Evolutionary conservation across 2,329 filamentous ascomycete genomes (phyloP).

Genomic region (Aspergillus hiratsukae): DNA sequence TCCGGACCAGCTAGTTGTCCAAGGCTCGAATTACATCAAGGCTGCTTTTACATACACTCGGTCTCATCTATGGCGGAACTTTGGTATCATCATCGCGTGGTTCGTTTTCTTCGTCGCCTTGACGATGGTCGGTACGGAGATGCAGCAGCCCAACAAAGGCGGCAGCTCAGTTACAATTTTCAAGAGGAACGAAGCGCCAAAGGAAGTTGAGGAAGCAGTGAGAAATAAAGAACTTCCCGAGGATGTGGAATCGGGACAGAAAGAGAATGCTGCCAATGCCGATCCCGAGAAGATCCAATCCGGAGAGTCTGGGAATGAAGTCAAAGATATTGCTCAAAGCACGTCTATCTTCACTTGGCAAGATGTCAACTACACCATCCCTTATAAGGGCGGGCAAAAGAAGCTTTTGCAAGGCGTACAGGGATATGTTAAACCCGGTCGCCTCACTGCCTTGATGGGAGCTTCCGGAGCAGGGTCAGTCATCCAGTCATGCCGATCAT

Average conservation of each 20-base stretch:
- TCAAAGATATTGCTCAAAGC: constrained; percentile 56
- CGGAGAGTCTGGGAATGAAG: constrained; percentile 23
- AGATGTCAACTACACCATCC: constrained; percentile 68
- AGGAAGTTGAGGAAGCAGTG: constrained; percentile 54
- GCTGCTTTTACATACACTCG: constrained; percentile 52
- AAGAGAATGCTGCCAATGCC: constrained; percentile 10
- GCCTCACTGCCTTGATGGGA: constrained; percentile 76
- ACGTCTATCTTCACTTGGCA: constrained; percentile 81
- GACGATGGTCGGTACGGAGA: constrained; percentile 75
- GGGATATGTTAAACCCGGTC: constrained; percentile 72
- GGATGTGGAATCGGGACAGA: constrained; percentile 50
- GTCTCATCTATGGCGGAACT: constrained; percentile 65
- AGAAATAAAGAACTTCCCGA: constrained; percentile 40
- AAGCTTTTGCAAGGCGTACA: constrained; percentile 57
- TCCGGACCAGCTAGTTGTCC: constrained; percentile 50
- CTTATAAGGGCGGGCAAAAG: constrained; percentile 39
- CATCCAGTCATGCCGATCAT: constrained; percentile 13
- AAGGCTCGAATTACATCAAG: constrained; percentile 54
- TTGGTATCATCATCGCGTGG: constrained; percentile 72
- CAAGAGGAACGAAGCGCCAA: constrained; percentile 61
- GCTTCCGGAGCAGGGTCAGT: constrained; percentile 56
- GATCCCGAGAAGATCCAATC: constrained; percentile 16
- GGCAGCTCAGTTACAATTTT: constrained; percentile 79
- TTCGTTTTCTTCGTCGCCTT: constrained; percentile 70
- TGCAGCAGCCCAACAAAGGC: constrained; percentile 71